Conservation (phyloP, 257 asterid genomes). For the Scutellaria baicalensis region DNA sequence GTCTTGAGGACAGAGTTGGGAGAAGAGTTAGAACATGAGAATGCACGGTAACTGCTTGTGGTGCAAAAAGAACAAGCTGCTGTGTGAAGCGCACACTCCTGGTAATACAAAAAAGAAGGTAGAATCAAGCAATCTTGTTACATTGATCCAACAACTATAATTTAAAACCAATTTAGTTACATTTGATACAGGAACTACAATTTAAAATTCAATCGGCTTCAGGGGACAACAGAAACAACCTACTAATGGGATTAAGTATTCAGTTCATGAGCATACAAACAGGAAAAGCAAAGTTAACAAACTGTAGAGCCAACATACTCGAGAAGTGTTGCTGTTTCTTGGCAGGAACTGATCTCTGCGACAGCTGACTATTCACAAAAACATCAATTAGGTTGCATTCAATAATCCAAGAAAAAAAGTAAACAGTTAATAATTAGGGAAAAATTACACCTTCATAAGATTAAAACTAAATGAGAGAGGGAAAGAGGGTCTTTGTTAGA, state of each 20-base stretch:
- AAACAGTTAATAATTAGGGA: background rate
- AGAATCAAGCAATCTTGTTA: background rate
- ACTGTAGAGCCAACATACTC: constrained; percentile 55
- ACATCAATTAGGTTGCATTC: constrained; percentile 26
- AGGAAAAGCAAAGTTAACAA: background rate
- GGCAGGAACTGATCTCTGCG: constrained; percentile 92
- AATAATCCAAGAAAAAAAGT: constrained; percentile 9
- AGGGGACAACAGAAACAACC: constrained; percentile 9
- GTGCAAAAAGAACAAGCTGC: constrained; percentile 97
- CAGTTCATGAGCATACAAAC: background rate
- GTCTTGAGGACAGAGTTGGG: constrained; percentile 93
- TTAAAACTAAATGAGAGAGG: background rate
- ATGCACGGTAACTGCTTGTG: constrained; percentile 93
- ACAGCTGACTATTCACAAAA: constrained; percentile 72
- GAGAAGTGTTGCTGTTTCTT: constrained; percentile 84
- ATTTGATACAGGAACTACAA: background rate
- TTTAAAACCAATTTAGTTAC: background rate
- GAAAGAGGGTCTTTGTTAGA: background rate
- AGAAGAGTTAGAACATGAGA: constrained; percentile 89
- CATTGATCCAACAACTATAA: background rate
- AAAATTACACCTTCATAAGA: background rate
- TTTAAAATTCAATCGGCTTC: background rate
- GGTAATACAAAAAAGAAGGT: constrained; percentile 21
- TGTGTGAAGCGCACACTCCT: constrained; percentile 96
- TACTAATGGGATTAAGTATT: background rate